Evolutionary conservation across 306 rosid genomes (phyloP).

Genomic region (Ceratonia siliqua): DNA sequence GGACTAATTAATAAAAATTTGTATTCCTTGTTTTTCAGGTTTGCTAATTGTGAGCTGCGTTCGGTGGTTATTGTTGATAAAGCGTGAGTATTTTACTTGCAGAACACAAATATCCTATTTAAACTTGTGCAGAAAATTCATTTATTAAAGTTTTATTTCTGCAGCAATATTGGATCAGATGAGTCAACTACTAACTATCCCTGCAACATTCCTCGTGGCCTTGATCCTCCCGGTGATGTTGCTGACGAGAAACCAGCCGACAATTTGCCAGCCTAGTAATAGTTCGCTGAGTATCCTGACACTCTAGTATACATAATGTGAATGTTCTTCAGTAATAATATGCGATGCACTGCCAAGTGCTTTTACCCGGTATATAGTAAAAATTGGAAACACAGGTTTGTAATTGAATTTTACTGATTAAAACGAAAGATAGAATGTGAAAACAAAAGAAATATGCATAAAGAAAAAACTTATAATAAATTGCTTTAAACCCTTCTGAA

Average conservation of each 20-base stretch:
- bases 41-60: slow-evolving; percentile 81
- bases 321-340: neutral
- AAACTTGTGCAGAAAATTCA: slow-evolving; percentile 6
- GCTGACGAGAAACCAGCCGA: slow-evolving; percentile 49
- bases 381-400: too few species aligned
- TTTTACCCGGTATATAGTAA: neutral
- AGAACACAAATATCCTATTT: neutral
- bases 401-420: too few species aligned
- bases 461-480: too few species aligned
- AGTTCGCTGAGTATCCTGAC: neutral
- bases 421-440: too few species aligned
- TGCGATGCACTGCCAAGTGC: neutral
- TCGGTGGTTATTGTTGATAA: slow-evolving; percentile 70
- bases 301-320: neutral
- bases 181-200: slow-evolving; percentile 66
- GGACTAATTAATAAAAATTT: slow-evolving; percentile 21
- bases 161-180: slow-evolving; percentile 66
- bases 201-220: slow-evolving; percentile 65
- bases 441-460: too few species aligned
- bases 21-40: slow-evolving; percentile 52
- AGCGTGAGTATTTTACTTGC: slow-evolving; percentile 48
- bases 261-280: slow-evolving; percentile 26
- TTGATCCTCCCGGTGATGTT: slow-evolving; percentile 72
- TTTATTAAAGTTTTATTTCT: neutral
- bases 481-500: too few species aligned